A percentile compares a stretch with the other conserved stretches of the same genome.
Conservation (phyloP, 2,329 filamentous ascomycete species). For the Monilinia laxa region DNA sequence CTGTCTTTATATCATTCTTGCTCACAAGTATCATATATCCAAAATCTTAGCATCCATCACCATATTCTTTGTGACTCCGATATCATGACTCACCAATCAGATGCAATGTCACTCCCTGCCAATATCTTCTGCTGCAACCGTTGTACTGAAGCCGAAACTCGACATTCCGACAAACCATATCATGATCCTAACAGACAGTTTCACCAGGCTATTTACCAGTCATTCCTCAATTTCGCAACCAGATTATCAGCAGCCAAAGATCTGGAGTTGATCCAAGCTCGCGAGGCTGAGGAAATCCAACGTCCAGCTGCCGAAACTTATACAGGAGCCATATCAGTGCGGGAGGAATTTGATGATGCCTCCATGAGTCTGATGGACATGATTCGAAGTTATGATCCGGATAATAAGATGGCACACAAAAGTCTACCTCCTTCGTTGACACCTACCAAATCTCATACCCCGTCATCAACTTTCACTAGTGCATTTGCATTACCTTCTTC, state of each 20-base stretch:
- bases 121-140: conserved; percentile 21
- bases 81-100: conserved; percentile 14
- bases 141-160: conserved; percentile 3
- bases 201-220: conserved; percentile 21
- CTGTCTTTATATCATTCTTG: background rate
- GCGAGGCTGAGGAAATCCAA: conserved; percentile 1
- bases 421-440: background rate
- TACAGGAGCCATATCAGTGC: background rate
- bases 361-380: conserved; percentile 4
- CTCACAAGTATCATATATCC: background rate
- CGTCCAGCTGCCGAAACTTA: background rate
- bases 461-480: conserved; percentile 3
- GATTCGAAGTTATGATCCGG: conserved; percentile 18
- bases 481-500: conserved; percentile 8
- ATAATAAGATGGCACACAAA: background rate
- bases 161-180: conserved; percentile 19
- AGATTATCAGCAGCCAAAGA: conserved; percentile 8
- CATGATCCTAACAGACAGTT: conserved; percentile 22
- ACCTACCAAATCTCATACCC: conserved; percentile 2
- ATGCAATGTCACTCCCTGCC: conserved; percentile 4
- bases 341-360: background rate
- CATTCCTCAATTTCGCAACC: conserved; percentile 19
- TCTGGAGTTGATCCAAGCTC: conserved; percentile 8
- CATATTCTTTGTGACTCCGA: conserved; percentile 1
- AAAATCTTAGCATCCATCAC: background rate